phyloP scores from a whole-genome alignment of 345 rosid species.

The Acer campestre region DNA sequence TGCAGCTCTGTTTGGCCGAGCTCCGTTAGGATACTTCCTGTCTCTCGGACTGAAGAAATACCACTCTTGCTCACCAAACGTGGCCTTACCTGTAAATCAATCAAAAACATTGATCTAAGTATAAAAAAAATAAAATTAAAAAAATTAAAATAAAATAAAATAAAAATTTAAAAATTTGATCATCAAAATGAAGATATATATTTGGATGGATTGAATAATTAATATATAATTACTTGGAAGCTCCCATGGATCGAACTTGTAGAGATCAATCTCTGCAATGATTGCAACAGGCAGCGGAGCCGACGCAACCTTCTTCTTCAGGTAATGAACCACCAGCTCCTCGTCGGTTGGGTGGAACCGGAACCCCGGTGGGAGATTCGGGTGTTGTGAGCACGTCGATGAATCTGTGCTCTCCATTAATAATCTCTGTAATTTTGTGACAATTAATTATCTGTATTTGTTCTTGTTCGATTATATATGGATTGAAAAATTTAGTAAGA shows the following conservation, averaged over 20 bases:
- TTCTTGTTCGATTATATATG: not conserved
- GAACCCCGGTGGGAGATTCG: slow-evolving; percentile 51
- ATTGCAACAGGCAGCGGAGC: slow-evolving; percentile 48
- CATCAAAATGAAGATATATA: not conserved
- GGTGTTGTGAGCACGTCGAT: slow-evolving; percentile 36
- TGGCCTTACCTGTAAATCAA: slow-evolving; percentile 42
- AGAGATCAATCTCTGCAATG: slow-evolving; percentile 54
- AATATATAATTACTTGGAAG: slow-evolving; percentile 36
- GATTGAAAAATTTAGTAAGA: not conserved
- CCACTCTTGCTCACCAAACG: slow-evolving; percentile 59
- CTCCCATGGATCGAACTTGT: slow-evolving; percentile 63
- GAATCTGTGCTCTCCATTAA: slow-evolving; percentile 51
- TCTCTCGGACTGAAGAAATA: slow-evolving; percentile 58
- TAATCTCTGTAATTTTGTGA: not conserved
- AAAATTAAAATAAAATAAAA: no score
- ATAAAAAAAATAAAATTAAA: not conserved
- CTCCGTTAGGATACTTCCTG: slow-evolving; percentile 54
- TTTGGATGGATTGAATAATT: not conserved
- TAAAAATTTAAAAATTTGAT: not conserved
- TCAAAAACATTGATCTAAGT: not conserved
- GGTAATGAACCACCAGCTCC: slow-evolving; percentile 53
- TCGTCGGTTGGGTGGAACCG: slow-evolving; percentile 62
- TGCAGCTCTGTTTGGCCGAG: slow-evolving; percentile 58
- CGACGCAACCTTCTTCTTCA: slow-evolving; percentile 44
- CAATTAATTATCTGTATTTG: not conserved